A percentile compares a stretch with the other conserved stretches of the same genome.
phyloP scores from a whole-genome alignment of 257 asterid species.

The Solanum okadae region DNA sequence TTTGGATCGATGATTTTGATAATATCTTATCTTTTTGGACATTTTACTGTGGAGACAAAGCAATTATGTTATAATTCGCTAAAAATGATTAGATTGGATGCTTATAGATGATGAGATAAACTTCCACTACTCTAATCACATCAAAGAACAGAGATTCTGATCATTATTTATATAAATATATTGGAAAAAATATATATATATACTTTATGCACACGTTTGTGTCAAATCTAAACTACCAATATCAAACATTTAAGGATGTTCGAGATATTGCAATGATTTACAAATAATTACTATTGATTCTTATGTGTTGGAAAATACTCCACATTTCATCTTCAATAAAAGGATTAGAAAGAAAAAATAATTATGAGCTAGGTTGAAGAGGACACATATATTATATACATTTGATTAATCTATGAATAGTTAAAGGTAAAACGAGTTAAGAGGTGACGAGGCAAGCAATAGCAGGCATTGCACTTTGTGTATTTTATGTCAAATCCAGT shows the following conservation, averaged over 20 bases:
- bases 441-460: background rate
- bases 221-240: background rate
- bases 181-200: background rate
- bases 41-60: background rate
- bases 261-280: background rate
- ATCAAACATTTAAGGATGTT: background rate
- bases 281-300: background rate
- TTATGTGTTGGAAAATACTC: background rate
- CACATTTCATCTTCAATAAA: background rate
- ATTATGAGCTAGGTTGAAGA: background rate
- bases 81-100: conserved; percentile 38
- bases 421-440: background rate
- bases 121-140: conserved; percentile 31
- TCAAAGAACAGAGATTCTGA: conserved; percentile 20
- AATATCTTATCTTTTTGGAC: conserved; percentile 8
- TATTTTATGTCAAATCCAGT: conserved; percentile 6
- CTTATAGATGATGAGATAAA: conserved; percentile 12
- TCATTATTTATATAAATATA: background rate
- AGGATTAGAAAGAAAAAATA: background rate
- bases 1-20: background rate
- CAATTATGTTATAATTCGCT: conserved; percentile 13
- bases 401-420: background rate
- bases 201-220: background rate
- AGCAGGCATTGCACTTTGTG: background rate
- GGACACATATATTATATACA: background rate